Conservation (phyloP, 2,329 filamentous ascomycete species). For the Colletotrichum ledebouriae region DNA sequence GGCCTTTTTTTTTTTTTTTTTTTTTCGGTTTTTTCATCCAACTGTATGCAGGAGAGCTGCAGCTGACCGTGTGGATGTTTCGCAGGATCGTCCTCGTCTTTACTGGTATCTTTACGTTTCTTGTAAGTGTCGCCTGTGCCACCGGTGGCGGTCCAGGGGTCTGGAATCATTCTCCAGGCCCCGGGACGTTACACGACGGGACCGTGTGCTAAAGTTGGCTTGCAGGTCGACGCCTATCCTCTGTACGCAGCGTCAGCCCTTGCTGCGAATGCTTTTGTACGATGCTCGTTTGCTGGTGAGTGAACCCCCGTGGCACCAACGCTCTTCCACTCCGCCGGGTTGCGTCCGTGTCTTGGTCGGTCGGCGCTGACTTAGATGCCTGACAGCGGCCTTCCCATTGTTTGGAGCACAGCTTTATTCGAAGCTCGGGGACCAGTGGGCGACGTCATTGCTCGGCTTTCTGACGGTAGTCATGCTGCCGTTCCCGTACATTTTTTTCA, state of each 20-base stretch:
- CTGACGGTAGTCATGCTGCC: slow-evolving; percentile 73
- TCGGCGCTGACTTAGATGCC: slow-evolving; percentile 26
- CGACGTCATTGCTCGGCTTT: slow-evolving; percentile 72
- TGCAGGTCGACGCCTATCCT: slow-evolving; percentile 80
- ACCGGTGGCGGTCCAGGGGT: slow-evolving; percentile 37
- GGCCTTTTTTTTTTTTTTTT: slow-evolving; percentile 46
- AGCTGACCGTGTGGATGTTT: slow-evolving; percentile 49
- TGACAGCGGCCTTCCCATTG: slow-evolving; percentile 77
- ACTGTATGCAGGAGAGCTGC: slow-evolving; percentile 46
- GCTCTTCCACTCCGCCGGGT: slow-evolving; percentile 45
- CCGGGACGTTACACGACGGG: slow-evolving; percentile 26
- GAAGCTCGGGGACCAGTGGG: slow-evolving; percentile 78
- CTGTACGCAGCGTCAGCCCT: slow-evolving; percentile 82
- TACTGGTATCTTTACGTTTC: slow-evolving; percentile 88
- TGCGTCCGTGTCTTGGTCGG: slow-evolving; percentile 24
- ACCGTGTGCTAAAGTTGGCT: slow-evolving; percentile 33
- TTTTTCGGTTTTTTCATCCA: slow-evolving; percentile 38
- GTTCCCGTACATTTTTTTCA: slow-evolving; percentile 74
- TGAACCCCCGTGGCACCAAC: slow-evolving; percentile 40
- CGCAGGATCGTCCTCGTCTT: slow-evolving; percentile 81
- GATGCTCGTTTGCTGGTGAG: slow-evolving; percentile 80
- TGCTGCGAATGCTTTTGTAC: slow-evolving; percentile 85
- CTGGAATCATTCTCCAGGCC: slow-evolving; percentile 37
- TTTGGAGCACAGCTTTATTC: slow-evolving; percentile 82
- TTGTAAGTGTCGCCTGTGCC: slow-evolving; percentile 66